These are phyloP conservation scores for Guyanaporus albipodus DNA, from an alignment of 768 basidiomycete species.

Conservation along the genomic window DNA sequence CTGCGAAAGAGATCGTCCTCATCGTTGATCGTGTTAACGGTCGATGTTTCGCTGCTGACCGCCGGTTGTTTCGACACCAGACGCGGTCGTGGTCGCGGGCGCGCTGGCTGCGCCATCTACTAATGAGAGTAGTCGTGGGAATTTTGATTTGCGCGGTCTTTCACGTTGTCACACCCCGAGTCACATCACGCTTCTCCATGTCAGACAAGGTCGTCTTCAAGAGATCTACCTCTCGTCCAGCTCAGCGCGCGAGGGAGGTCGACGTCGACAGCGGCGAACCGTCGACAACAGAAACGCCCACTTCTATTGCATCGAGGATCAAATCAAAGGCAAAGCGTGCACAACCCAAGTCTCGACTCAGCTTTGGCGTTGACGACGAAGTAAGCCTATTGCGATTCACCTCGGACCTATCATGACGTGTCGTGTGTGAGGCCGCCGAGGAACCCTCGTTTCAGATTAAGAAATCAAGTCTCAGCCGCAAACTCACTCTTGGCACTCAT, in stretches of 20 bases:
- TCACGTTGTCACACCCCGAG: constrained; percentile 14
- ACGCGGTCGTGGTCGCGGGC: constrained; percentile 52
- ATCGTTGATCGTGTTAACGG: constrained; percentile 35
- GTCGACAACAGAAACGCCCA: constrained; percentile 43
- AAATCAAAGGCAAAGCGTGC: constrained; percentile 69
- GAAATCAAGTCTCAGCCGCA: constrained; percentile 72
- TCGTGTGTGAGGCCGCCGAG: constrained; percentile 44
- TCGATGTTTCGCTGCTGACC: constrained; percentile 1
- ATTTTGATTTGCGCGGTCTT: not conserved
- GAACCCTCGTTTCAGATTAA: constrained; percentile 74
- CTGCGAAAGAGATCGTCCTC: constrained; percentile 69
- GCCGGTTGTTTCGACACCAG: constrained; percentile 30
- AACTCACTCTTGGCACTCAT: constrained; percentile 53
- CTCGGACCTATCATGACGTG: constrained; percentile 24
- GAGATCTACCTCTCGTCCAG: constrained; percentile 37
- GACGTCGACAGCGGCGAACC: constrained; percentile 24
- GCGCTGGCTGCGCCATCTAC: constrained; percentile 28
- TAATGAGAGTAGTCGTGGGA: constrained; percentile 26
- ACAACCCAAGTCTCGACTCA: constrained; percentile 64
- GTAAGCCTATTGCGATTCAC: constrained; percentile 35
- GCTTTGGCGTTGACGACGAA: constrained; percentile 73
- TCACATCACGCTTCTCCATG: constrained; percentile 26
- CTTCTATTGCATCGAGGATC: constrained; percentile 57
- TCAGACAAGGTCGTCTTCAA: constrained; percentile 39
- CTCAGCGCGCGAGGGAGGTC: constrained; percentile 37